A percentile compares a stretch with the other conserved stretches of the same genome.
phyloP scores from a whole-genome alignment of 1,284 basidiomycete species.

The Boletellus deceptivus region DNA sequence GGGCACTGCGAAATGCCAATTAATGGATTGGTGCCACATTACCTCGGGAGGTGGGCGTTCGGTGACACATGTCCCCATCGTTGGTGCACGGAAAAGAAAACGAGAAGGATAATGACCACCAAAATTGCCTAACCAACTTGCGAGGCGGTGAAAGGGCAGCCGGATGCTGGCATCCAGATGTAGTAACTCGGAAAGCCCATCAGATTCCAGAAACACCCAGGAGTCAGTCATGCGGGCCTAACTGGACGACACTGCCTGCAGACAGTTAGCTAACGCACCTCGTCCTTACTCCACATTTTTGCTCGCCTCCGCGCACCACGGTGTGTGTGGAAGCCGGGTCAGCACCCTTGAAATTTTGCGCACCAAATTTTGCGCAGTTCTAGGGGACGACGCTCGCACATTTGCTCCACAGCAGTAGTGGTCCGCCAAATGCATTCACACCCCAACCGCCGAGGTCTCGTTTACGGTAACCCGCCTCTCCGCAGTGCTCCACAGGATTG shows the following conservation, averaged over 20 bases:
- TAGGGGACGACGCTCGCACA: no score
- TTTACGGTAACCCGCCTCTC: not conserved
- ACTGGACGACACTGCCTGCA: not conserved
- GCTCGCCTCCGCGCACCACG: not conserved
- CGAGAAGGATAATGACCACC: not conserved
- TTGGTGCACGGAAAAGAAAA: not conserved
- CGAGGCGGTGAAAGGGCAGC: not conserved
- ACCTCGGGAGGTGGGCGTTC: not conserved
- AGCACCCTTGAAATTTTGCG: not conserved
- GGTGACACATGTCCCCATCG: not conserved
- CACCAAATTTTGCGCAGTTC: not conserved
- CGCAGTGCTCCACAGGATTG: conserved; percentile 18
- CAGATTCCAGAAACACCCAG: not conserved
- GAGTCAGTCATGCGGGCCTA: not conserved
- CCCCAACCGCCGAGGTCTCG: not conserved
- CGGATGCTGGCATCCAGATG: not conserved
- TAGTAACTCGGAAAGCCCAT: not conserved
- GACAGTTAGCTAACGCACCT: not conserved
- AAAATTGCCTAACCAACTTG: not conserved
- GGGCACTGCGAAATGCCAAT: conserved; percentile 6
- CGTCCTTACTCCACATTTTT: not conserved
- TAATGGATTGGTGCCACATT: conserved; percentile 13
- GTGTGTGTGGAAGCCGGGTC: not conserved
- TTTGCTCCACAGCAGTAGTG: not conserved
- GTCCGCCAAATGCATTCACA: not conserved